Conservation (phyloP, 2,329 filamentous ascomycete genomes). For the Epichloe aotearoae region DNA sequence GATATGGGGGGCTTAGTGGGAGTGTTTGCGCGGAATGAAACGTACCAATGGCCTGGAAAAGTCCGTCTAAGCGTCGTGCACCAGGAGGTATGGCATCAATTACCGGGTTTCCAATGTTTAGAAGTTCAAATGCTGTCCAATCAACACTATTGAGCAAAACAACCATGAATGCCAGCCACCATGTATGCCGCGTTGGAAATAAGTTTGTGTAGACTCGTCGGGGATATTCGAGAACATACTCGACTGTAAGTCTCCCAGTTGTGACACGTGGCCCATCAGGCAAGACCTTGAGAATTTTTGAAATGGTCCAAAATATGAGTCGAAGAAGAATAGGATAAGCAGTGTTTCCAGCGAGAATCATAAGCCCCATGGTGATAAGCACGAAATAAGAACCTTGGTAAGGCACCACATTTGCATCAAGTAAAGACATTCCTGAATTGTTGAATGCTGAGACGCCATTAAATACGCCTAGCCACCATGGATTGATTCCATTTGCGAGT, state of each 20-base stretch:
- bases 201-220: constrained; percentile 49
- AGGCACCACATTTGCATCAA: constrained; percentile 52
- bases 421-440: constrained; percentile 55
- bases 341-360: constrained; percentile 53
- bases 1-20: background rate
- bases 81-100: constrained; percentile 37
- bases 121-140: constrained; percentile 51
- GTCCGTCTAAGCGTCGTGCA: constrained; percentile 46
- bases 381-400: constrained; percentile 41
- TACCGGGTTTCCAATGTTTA: constrained; percentile 48
- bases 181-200: constrained; percentile 50
- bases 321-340: constrained; percentile 52
- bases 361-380: constrained; percentile 37
- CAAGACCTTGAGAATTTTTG: background rate
- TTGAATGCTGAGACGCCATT: constrained; percentile 57
- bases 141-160: constrained; percentile 29
- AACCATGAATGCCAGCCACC: constrained; percentile 47
- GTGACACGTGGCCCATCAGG: background rate
- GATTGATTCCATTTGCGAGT: constrained; percentile 42
- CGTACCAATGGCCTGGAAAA: constrained; percentile 49
- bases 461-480: constrained; percentile 58
- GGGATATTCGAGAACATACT: constrained; percentile 42
- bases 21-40: background rate
- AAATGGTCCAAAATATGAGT: constrained; percentile 40
- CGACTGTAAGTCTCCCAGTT: constrained; percentile 35